Percentiles rank a stretch among this genome's conserved stretches.
These are phyloP conservation scores for Globisporangium okanoganense DNA, from an alignment of 352 stramenopile genomes.

Conservation along the genomic window DNA sequence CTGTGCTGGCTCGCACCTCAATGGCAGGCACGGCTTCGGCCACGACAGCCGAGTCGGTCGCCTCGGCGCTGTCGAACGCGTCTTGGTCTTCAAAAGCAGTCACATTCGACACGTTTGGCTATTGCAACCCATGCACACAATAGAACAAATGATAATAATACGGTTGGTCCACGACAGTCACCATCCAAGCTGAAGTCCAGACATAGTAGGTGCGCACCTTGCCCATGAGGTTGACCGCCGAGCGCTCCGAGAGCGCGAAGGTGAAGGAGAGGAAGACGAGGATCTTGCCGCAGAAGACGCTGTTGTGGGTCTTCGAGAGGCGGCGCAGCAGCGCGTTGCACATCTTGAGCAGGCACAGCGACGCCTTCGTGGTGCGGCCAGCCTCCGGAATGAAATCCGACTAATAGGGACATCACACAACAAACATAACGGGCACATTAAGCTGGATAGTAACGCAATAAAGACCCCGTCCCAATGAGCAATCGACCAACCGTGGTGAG, in stretches of 20 bases:
- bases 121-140: neutral
- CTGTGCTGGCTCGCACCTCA: conserved; percentile 22
- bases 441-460: neutral
- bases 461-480: neutral
- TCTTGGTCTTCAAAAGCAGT: conserved; percentile 79
- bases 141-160: too few relatives aligned
- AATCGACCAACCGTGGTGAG: conserved; percentile 43
- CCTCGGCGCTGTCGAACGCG: conserved; percentile 63
- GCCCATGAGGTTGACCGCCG: conserved; percentile 76
- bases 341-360: conserved; percentile 73
- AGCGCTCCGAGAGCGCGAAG: conserved; percentile 81
- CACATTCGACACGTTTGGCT: conserved; percentile 76
- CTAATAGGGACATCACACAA: conserved; percentile 16
- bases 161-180: too few relatives aligned
- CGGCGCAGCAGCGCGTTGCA: conserved; percentile 83
- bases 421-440: neutral
- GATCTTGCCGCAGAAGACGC: conserved; percentile 87
- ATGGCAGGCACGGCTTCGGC: conserved; percentile 21
- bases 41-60: conserved; percentile 35
- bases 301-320: conserved; percentile 87
- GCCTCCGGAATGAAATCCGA: conserved; percentile 60
- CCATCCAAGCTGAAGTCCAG: too few relatives aligned
- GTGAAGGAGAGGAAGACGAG: conserved; percentile 85
- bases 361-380: conserved; percentile 72
- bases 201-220: conserved; percentile 40